phyloP scores from a whole-genome alignment of 2,329 filamentous ascomycete genomes.

The Cladophialophora yegresii region DNA sequence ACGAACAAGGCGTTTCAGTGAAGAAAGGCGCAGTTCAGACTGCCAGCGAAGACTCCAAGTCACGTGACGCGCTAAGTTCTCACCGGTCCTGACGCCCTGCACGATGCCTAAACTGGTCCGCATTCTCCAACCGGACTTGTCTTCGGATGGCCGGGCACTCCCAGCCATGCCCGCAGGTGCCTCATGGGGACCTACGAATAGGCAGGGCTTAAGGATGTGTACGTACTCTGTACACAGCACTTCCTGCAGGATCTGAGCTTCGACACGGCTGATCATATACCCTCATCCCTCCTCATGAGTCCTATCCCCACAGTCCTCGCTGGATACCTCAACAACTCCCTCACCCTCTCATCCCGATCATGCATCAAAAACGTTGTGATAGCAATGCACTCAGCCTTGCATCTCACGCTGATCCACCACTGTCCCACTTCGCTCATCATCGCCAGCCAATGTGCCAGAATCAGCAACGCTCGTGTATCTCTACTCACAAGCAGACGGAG shows the following conservation, averaged over 20 bases:
- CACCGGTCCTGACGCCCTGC: background rate
- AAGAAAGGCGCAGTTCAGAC: constrained; percentile 20
- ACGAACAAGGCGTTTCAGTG: constrained; percentile 11
- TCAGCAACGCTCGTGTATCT: constrained; percentile 26
- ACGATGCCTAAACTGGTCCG: background rate
- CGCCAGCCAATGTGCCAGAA: constrained; percentile 29
- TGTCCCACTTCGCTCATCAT: constrained; percentile 25
- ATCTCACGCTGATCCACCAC: constrained; percentile 28
- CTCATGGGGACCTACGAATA: background rate
- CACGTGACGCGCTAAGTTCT: constrained; percentile 6
- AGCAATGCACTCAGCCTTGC: constrained; percentile 17
- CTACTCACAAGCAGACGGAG: constrained; percentile 14
- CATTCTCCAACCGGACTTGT: background rate
- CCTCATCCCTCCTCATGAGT: background rate
- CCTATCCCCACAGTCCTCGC: constrained; percentile 13
- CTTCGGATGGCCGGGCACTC: background rate
- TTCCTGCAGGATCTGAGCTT: too few species aligned
- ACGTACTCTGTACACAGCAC: background rate
- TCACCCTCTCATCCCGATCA: constrained; percentile 19
- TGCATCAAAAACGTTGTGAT: constrained; percentile 24
- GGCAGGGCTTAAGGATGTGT: background rate
- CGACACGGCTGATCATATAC: background rate
- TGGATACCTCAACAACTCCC: constrained; percentile 19
- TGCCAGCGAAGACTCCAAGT: background rate
- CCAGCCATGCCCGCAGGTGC: too few species aligned